Evolutionary conservation across 805 yeast species (phyloP).

Genomic region (Candida pseudofarinosa): DNA sequence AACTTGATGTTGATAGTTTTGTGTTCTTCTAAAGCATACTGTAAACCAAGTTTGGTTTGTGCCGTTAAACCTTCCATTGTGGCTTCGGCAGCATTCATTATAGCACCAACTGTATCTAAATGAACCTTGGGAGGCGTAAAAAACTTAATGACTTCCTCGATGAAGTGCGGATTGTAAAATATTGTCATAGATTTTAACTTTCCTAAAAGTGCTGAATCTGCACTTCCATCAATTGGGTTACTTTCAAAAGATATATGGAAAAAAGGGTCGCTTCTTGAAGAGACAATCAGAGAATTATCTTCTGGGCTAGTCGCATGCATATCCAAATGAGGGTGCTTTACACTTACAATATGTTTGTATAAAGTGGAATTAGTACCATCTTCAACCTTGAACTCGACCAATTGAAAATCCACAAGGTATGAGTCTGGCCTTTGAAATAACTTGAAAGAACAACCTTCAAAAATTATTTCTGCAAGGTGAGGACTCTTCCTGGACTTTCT

Average conservation of each 20-base stretch:
- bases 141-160: slow-evolving; percentile 69
- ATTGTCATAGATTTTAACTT: slow-evolving; percentile 84
- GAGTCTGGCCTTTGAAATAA: slow-evolving; percentile 79
- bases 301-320: slow-evolving; percentile 20
- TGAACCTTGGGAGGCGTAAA: slow-evolving; percentile 86
- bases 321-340: slow-evolving; percentile 55
- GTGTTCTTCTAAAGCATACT: slow-evolving; percentile 92
- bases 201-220: slow-evolving; percentile 73
- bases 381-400: slow-evolving; percentile 79
- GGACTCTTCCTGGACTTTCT: slow-evolving; percentile 34
- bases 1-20: slow-evolving; percentile 81
- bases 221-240: slow-evolving; percentile 79
- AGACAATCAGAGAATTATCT: not conserved
- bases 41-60: slow-evolving; percentile 88
- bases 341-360: slow-evolving; percentile 86
- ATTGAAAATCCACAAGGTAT: slow-evolving; percentile 61
- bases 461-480: slow-evolving; percentile 70
- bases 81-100: slow-evolving; percentile 91
- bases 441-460: slow-evolving; percentile 76
- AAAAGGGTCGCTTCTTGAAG: slow-evolving; percentile 50
- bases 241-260: slow-evolving; percentile 79
- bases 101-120: slow-evolving; percentile 81
- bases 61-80: slow-evolving; percentile 87
- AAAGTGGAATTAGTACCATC: slow-evolving; percentile 78
- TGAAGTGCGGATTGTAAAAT: slow-evolving; percentile 79